Conservation (phyloP, 371 early-diverging fungal species). For the Mucor velutinosus region DNA sequence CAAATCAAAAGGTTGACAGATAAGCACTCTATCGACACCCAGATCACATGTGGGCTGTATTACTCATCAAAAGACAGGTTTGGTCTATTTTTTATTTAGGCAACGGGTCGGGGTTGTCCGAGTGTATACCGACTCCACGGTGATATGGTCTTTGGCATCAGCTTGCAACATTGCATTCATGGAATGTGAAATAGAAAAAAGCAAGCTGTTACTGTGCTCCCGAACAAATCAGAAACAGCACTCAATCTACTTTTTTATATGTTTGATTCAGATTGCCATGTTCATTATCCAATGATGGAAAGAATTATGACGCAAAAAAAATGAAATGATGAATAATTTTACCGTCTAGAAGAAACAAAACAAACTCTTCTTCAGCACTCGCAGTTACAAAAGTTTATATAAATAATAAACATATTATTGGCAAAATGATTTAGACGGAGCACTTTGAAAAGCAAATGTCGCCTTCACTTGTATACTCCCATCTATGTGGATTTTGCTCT, state of each 20-base stretch:
- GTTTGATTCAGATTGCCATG: neutral
- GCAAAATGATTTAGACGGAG: constrained; percentile 5
- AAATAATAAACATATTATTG: neutral
- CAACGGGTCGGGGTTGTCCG: neutral
- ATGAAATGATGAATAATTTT: constrained; percentile 15
- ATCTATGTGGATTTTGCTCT: neutral
- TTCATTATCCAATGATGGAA: neutral
- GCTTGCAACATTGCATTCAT: neutral
- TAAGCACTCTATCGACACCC: neutral
- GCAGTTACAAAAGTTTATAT: neutral
- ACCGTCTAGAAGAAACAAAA: constrained; percentile 1
- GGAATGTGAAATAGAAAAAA: neutral
- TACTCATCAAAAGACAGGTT: neutral
- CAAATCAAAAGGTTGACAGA: neutral
- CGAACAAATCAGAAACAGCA: neutral
- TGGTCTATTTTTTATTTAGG: constrained; percentile 1
- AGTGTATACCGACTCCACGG: neutral
- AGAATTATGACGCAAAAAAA: neutral
- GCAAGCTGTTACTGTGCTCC: neutral
- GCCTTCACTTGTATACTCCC: neutral
- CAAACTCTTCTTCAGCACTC: neutral
- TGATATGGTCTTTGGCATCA: neutral
- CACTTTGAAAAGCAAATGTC: neutral
- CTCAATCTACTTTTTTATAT: neutral
- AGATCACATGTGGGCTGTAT: neutral